Conservation (phyloP, 2,329 filamentous ascomycete genomes). For the Fusarium ambrosium region DNA sequence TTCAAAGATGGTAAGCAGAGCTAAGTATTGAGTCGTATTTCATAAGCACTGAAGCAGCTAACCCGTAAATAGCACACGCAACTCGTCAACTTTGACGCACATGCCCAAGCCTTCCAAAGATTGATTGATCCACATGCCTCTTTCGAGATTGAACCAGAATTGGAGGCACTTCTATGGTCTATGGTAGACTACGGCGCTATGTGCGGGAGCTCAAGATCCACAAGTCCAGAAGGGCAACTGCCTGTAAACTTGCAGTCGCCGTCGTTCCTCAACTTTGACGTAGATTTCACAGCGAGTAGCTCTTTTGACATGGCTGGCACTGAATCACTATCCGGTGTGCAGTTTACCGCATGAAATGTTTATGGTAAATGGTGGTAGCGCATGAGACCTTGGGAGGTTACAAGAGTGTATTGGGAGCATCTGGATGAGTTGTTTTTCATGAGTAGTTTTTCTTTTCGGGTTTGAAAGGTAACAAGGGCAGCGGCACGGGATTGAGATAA, state of each 20-base stretch:
- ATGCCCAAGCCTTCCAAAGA: constrained; percentile 14
- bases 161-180: constrained; percentile 20
- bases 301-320: constrained; percentile 1
- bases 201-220: constrained; percentile 2
- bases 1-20: constrained; percentile 23
- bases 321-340: not conserved
- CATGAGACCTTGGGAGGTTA: not conserved
- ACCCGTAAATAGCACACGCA: constrained; percentile 2
- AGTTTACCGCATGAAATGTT: not conserved
- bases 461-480: not conserved
- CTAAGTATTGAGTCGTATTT: not conserved
- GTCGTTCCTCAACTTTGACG: constrained; percentile 12
- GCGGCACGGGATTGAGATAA: not conserved
- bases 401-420: not conserved
- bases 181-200: constrained; percentile 27
- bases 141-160: constrained; percentile 4
- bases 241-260: not conserved
- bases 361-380: not conserved
- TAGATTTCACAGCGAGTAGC: not conserved
- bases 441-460: not conserved
- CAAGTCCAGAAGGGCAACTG: not conserved
- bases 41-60: not conserved
- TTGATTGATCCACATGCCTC: constrained; percentile 9
- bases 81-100: constrained; percentile 16
- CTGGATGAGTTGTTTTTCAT: not conserved